phyloP scores from a whole-genome alignment of 352 stramenopile species.

The Bremia lactucae region DNA sequence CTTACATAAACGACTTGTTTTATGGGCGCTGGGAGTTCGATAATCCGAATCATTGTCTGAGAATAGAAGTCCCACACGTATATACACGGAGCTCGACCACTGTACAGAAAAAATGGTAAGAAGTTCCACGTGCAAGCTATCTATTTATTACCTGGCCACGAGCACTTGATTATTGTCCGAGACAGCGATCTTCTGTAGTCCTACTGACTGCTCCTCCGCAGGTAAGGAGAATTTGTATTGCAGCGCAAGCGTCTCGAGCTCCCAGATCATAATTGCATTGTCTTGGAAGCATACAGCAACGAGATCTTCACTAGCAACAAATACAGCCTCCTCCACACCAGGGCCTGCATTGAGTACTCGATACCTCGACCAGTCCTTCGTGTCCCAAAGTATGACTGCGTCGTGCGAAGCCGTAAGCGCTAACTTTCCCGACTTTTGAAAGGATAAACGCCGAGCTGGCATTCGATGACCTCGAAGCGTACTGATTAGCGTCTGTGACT shows the following conservation, averaged over 20 bases:
- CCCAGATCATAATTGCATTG: constrained; percentile 82
- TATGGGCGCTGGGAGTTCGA: constrained; percentile 65
- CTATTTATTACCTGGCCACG: constrained; percentile 71
- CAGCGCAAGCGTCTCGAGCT: constrained; percentile 61
- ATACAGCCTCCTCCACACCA: constrained; percentile 51
- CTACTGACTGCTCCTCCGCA: constrained; percentile 44
- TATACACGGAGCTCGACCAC: constrained; percentile 58
- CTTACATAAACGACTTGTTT: constrained; percentile 52
- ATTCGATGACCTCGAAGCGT: constrained; percentile 60
- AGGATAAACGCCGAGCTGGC: constrained; percentile 42
- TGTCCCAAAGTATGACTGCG: constrained; percentile 79
- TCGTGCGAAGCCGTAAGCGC: constrained; percentile 69
- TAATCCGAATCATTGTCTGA: constrained; percentile 78
- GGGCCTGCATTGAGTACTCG: constrained; percentile 68
- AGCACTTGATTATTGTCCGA: constrained; percentile 69
- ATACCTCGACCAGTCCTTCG: constrained; percentile 73
- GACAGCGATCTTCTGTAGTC: constrained; percentile 54
- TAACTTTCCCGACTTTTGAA: constrained; percentile 61
- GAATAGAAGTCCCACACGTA: constrained; percentile 81
- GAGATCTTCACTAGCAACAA: constrained; percentile 45
- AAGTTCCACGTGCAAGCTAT: too few relatives aligned
- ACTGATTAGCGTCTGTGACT: constrained; percentile 61
- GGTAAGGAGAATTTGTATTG: constrained; percentile 62
- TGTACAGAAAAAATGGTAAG: too few relatives aligned
- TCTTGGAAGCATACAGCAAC: constrained; percentile 78